Conservation (phyloP, 768 basidiomycete genomes). For the Boletus eberwhitei region DNA sequence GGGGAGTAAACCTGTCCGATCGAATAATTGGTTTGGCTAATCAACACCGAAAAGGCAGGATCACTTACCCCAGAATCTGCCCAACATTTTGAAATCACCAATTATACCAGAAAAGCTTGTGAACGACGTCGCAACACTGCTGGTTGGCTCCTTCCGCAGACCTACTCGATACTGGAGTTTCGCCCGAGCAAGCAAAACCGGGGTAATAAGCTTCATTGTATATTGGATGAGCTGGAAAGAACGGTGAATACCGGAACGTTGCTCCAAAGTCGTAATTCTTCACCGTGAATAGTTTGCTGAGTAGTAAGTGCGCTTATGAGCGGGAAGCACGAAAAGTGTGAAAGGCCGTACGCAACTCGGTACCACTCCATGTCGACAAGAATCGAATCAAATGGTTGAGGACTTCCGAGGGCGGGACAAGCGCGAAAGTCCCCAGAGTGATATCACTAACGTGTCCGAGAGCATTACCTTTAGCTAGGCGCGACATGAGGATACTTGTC, state of each 20-base stretch:
- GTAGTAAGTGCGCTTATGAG: constrained; percentile 8
- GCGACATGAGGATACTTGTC: constrained; percentile 43
- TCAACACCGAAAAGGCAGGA: not conserved
- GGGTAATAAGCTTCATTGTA: constrained; percentile 64
- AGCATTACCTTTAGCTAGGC: constrained; percentile 42
- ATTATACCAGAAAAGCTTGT: constrained; percentile 54
- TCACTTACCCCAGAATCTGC: constrained; percentile 76
- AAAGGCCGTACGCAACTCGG: constrained; percentile 59
- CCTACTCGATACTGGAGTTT: constrained; percentile 66
- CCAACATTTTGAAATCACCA: constrained; percentile 67
- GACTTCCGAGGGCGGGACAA: constrained; percentile 55
- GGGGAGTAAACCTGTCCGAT: constrained; percentile 60
- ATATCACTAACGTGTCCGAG: constrained; percentile 56
- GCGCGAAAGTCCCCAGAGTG: constrained; percentile 61
- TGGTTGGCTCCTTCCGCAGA: constrained; percentile 49
- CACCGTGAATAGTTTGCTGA: constrained; percentile 77
- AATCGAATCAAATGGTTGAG: constrained; percentile 73
- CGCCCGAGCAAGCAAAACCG: constrained; percentile 64
- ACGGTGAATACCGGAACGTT: not conserved
- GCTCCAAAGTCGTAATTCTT: not conserved
- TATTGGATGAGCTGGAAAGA: constrained; percentile 65
- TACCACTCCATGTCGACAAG: constrained; percentile 81
- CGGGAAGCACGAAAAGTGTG: constrained; percentile 7
- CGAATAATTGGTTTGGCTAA: not conserved
- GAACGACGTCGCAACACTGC: constrained; percentile 50